Conservation (phyloP, 345 rosid species). For the Populus deltoides region DNA sequence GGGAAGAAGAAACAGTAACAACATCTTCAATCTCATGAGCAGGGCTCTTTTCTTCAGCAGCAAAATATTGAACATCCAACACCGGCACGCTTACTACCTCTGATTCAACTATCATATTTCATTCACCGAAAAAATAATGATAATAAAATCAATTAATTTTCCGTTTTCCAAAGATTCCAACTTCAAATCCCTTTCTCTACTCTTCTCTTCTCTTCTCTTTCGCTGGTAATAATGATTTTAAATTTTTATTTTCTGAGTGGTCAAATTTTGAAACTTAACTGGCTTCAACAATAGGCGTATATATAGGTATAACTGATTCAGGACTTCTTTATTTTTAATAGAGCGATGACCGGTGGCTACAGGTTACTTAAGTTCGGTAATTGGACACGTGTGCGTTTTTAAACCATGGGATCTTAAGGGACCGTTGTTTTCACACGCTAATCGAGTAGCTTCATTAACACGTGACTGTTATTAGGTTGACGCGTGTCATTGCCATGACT, state of each 20-base stretch:
- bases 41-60: constrained; percentile 10
- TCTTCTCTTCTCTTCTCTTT: neutral
- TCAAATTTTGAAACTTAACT: neutral
- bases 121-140: neutral
- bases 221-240: neutral
- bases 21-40: constrained; percentile 34
- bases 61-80: constrained; percentile 44
- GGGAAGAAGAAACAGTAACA: constrained; percentile 39
- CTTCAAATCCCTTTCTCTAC: neutral
- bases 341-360: constrained; percentile 41
- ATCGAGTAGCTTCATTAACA: constrained; percentile 24
- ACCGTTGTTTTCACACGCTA: constrained; percentile 15
- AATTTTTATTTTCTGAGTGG: constrained; percentile 6
- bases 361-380: neutral
- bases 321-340: constrained; percentile 10
- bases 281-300: neutral
- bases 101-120: constrained; percentile 64
- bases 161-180: neutral
- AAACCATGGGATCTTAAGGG: constrained; percentile 16
- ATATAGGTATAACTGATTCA: neutral
- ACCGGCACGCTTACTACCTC: constrained; percentile 53
- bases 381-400: constrained; percentile 41
- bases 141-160: neutral
- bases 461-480: constrained; percentile 27
- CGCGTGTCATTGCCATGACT: constrained; percentile 35